These are phyloP conservation scores for Francoa sonchifolia DNA, from an alignment of 441 rosid species.

Conservation along the genomic window DNA sequence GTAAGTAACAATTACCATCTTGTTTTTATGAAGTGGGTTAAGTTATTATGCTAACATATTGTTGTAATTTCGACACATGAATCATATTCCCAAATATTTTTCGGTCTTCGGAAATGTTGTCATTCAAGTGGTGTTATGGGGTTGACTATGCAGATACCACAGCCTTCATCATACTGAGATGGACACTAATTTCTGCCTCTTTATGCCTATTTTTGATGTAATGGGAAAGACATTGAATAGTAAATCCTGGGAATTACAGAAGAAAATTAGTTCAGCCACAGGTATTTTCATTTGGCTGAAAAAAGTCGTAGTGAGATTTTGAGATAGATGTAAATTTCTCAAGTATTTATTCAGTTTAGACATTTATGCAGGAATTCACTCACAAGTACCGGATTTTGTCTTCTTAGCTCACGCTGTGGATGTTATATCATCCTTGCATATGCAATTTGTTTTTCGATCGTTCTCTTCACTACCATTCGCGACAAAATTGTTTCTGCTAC, in stretches of 20 bases:
- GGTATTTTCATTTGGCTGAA: too few relatives aligned
- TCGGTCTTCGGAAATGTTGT: too few relatives aligned
- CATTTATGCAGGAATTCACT: conserved; percentile 22
- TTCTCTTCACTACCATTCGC: conserved; percentile 47
- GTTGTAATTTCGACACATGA: too few relatives aligned
- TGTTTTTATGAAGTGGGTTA: too few relatives aligned
- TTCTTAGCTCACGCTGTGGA: conserved; percentile 91
- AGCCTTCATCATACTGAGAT: conserved; percentile 68
- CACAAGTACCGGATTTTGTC: conserved; percentile 67
- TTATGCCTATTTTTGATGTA: conserved; percentile 83
- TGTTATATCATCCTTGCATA: conserved; percentile 47
- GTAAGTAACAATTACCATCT: too few relatives aligned
- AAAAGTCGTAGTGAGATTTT: too few relatives aligned
- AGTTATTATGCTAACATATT: too few relatives aligned
- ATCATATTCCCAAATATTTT: background rate
- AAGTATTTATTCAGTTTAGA: too few relatives aligned
- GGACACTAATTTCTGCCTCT: conserved; percentile 84
- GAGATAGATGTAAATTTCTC: too few relatives aligned
- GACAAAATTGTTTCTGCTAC: conserved; percentile 27
- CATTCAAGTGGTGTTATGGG: too few relatives aligned
- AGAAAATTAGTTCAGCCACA: conserved; percentile 29
- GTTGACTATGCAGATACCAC: conserved; percentile 44
- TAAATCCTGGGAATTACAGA: conserved; percentile 65
- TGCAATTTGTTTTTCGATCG: conserved; percentile 48
- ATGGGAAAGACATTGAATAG: conserved; percentile 55